Percentiles rank a stretch among this genome's conserved stretches.
Conservation (phyloP, 2,329 filamentous ascomycete genomes). For the Ascochyta pisi region DNA sequence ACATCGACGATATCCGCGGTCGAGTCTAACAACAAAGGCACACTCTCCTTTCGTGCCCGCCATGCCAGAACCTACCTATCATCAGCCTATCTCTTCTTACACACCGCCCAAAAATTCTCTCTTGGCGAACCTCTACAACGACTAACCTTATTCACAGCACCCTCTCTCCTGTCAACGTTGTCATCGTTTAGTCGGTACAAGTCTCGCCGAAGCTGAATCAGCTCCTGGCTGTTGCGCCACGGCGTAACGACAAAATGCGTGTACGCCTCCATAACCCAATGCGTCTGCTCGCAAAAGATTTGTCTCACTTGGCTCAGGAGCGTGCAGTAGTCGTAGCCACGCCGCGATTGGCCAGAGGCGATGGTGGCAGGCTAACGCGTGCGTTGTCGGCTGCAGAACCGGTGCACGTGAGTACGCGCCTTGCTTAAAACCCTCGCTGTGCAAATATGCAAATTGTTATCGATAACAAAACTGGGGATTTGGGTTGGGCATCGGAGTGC, state of each 20-base stretch:
- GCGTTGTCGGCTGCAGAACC: background rate
- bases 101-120: background rate
- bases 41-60: conserved; percentile 38
- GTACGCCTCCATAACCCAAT: conserved; percentile 22
- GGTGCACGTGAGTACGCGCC: conserved; percentile 8
- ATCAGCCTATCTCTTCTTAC: conserved; percentile 23
- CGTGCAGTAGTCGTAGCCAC: conserved; percentile 5
- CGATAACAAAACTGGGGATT: background rate
- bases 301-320: background rate
- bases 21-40: conserved; percentile 80
- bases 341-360: conserved; percentile 8
- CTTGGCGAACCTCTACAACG: background rate
- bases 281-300: background rate
- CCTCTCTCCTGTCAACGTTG: conserved; percentile 37
- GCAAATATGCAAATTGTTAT: background rate
- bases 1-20: conserved; percentile 76
- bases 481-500: background rate
- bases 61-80: conserved; percentile 43
- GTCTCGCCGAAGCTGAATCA: conserved; percentile 69
- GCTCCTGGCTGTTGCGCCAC: conserved; percentile 71
- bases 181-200: conserved; percentile 61
- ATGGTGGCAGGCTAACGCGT: background rate
- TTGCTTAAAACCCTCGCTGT: background rate
- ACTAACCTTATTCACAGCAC: conserved; percentile 51
- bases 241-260: conserved; percentile 70